Evolutionary conservation across 768 basidiomycete species (phyloP).

Genomic region (Roridomyces roridus): DNA sequence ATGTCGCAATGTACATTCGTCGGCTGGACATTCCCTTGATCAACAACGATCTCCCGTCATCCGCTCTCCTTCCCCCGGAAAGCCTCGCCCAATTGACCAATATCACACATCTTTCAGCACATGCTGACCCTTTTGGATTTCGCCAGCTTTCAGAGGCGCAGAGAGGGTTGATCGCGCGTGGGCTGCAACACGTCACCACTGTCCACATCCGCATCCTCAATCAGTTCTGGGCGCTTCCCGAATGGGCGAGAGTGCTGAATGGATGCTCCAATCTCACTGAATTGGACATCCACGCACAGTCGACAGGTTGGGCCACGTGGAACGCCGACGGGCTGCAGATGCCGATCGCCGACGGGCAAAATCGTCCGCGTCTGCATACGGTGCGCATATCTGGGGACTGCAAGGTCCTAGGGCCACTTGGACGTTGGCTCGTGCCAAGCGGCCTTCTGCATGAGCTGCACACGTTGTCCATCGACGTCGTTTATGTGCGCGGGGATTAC

Average conservation of each 20-base stretch:
- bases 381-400: slow-evolving; percentile 14
- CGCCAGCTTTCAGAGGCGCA: slow-evolving; percentile 9
- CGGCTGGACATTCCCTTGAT: slow-evolving; percentile 6
- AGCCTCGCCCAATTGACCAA: slow-evolving; percentile 2
- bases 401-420: slow-evolving; percentile 12
- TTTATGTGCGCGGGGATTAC: slow-evolving; percentile 15
- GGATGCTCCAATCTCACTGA: slow-evolving; percentile 2
- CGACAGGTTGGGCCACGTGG: slow-evolving; percentile 2
- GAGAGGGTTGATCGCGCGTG: not conserved
- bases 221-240: slow-evolving; percentile 10
- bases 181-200: not conserved
- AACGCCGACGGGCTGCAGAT: not conserved
- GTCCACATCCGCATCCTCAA: slow-evolving; percentile 4
- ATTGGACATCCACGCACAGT: not conserved
- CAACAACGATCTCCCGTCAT: not conserved
- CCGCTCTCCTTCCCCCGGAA: slow-evolving; percentile 6
- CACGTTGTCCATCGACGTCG: slow-evolving; percentile 12
- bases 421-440: slow-evolving; percentile 15
- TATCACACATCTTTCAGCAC: slow-evolving; percentile 9
- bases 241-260: slow-evolving; percentile 21
- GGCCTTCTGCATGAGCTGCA: slow-evolving; percentile 1
- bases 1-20: slow-evolving; percentile 7
- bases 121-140: slow-evolving; percentile 20
- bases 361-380: slow-evolving; percentile 4
- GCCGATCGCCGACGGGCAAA: not conserved